Conservation (phyloP, 306 rosid species). For the Glycyrrhiza uralensis region DNA sequence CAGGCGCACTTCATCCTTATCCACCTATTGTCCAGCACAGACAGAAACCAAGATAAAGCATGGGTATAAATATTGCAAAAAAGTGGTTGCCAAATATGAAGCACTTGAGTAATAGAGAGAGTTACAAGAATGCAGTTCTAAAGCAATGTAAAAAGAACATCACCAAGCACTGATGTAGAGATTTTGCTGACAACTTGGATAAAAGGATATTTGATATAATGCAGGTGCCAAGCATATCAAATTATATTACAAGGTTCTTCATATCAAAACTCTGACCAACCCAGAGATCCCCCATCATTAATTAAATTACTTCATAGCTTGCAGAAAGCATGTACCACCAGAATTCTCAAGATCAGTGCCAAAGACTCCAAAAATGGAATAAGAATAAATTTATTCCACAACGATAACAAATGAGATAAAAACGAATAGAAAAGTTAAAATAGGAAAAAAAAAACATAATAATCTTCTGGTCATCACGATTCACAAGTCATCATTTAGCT, state of each 20-base stretch:
- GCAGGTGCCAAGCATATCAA: background rate
- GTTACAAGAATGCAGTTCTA: background rate
- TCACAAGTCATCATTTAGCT: background rate
- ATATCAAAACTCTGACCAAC: background rate
- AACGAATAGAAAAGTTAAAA: background rate
- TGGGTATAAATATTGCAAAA: background rate
- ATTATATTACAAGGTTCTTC: background rate
- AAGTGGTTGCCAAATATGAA: slow-evolving; percentile 5
- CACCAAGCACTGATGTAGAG: background rate
- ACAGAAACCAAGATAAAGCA: background rate
- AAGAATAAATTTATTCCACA: background rate
- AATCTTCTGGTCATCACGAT: background rate
- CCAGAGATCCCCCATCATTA: background rate
- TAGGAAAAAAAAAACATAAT: background rate
- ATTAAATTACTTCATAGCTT: background rate
- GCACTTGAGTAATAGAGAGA: background rate
- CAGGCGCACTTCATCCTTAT: slow-evolving; percentile 95
- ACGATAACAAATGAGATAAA: background rate
- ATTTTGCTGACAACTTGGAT: slow-evolving; percentile 7
- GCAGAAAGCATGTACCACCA: background rate
- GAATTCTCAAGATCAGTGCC: background rate
- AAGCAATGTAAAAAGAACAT: background rate
- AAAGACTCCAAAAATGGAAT: background rate
- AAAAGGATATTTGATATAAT: slow-evolving; percentile 4
- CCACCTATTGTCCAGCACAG: slow-evolving; percentile 58